Conservation (phyloP, 257 asterid genomes). For the Cynanchum wilfordii region DNA sequence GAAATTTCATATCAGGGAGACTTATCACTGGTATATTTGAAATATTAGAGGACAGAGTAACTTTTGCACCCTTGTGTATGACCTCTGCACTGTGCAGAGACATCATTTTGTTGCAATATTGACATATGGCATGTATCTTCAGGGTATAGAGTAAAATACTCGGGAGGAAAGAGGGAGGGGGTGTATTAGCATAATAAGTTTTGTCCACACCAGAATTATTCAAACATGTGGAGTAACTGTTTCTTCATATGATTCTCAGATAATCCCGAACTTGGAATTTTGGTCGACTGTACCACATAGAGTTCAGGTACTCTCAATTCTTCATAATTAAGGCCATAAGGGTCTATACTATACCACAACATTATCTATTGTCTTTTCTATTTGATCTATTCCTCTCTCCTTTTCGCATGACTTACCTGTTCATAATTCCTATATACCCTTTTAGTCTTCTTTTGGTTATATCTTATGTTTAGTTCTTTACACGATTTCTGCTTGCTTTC, state of each 20-base stretch:
- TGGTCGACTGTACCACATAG: slow-evolving; percentile 87
- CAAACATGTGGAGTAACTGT: slow-evolving; percentile 14
- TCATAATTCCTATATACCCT: background rate
- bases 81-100: background rate
- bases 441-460: background rate
- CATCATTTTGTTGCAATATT: background rate
- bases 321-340: background rate
- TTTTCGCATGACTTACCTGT: background rate
- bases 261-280: slow-evolving; percentile 83
- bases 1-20: background rate
- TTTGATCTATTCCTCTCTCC: background rate
- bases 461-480: background rate
- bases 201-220: background rate
- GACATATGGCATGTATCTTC: background rate
- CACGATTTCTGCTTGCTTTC: background rate
- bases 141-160: background rate
- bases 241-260: slow-evolving; percentile 39
- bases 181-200: background rate
- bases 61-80: background rate
- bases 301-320: slow-evolving; percentile 51
- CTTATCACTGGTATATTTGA: background rate
- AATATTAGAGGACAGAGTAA: background rate
- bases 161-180: background rate
- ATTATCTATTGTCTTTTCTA: background rate
- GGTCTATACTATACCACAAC: background rate